Evolutionary conservation across 2,329 filamentous ascomycete species (phyloP).

Genomic region (Ascosphaera pollenicola): DNA sequence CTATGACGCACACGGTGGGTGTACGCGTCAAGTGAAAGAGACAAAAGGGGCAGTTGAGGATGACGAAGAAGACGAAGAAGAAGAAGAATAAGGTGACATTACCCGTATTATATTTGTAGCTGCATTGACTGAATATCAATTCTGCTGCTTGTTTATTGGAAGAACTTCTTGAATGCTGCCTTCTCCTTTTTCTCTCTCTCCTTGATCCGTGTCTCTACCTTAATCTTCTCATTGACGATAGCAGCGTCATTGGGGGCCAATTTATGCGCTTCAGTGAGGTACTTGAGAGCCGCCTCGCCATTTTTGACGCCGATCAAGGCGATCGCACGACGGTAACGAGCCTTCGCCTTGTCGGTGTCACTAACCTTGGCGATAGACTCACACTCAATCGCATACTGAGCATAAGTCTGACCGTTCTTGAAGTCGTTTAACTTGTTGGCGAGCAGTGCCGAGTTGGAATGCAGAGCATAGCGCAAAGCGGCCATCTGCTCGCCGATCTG

Average conservation of each 20-base stretch:
- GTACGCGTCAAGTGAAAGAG: too few relatives aligned
- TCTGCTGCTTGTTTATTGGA: slow-evolving; percentile 34
- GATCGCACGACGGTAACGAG: slow-evolving; percentile 58
- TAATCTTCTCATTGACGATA: slow-evolving; percentile 50
- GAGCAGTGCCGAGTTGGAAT: slow-evolving; percentile 74
- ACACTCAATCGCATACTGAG: slow-evolving; percentile 46
- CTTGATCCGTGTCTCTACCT: slow-evolving; percentile 55
- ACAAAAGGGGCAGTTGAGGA: too few relatives aligned
- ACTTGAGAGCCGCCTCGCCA: slow-evolving; percentile 56
- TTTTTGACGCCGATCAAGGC: slow-evolving; percentile 61
- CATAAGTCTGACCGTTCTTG: slow-evolving; percentile 46
- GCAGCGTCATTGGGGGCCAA: slow-evolving; percentile 55
- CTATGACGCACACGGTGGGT: too few relatives aligned
- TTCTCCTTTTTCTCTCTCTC: slow-evolving; percentile 71
- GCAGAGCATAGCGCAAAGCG: slow-evolving; percentile 59
- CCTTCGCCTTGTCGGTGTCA: slow-evolving; percentile 64
- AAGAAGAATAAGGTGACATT: too few relatives aligned
- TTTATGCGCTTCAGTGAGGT: slow-evolving; percentile 53
- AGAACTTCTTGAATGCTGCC: slow-evolving; percentile 83
- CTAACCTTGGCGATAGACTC: slow-evolving; percentile 40
- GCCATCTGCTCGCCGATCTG: slow-evolving; percentile 46
- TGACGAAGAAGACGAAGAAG: too few relatives aligned
- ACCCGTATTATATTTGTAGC: too few relatives aligned
- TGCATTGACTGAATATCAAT: too few relatives aligned
- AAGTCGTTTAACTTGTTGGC: slow-evolving; percentile 59